Conservation (phyloP, 148 eudicot genomes). For the Chenopodium berlandieri region DNA sequence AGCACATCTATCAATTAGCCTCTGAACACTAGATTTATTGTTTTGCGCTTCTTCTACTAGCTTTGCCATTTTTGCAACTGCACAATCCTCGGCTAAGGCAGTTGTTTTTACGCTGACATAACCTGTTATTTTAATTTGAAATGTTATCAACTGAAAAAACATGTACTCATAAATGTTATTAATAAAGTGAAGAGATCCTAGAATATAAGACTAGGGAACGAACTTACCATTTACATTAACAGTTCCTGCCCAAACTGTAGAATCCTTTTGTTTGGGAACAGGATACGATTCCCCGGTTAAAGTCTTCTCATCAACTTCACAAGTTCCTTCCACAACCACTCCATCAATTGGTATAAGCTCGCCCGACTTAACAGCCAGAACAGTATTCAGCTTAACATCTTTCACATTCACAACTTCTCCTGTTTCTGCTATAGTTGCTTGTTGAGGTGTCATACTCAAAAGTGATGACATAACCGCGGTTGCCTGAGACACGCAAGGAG, state of each 20-base stretch:
- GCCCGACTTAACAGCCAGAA: conserved; percentile 42
- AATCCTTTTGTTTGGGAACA: conserved; percentile 64
- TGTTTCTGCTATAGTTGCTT: conserved; percentile 42
- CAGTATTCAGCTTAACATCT: conserved; percentile 33
- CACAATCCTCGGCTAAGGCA: conserved; percentile 73
- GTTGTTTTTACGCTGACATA: conserved; percentile 68
- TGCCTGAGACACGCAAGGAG: conserved; percentile 23
- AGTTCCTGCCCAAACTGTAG: conserved; percentile 86
- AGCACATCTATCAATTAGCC: conserved; percentile 69
- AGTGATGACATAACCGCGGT: conserved; percentile 47
- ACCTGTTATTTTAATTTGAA: conserved; percentile 37
- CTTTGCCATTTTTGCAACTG: conserved; percentile 83
- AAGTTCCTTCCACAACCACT: conserved; percentile 37
- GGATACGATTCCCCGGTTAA: conserved; percentile 92
- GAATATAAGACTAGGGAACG: not conserved
- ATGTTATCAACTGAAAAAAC: not conserved
- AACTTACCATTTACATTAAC: conserved; percentile 77
- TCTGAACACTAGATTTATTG: conserved; percentile 65
- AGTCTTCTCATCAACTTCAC: conserved; percentile 90
- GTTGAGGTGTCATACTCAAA: conserved; percentile 43
- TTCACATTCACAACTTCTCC: conserved; percentile 41
- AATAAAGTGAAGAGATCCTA: not conserved
- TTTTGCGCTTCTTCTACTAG: conserved; percentile 92
- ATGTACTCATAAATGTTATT: not conserved
- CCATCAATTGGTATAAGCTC: conserved; percentile 46